Conservation (phyloP, 306 rosid genomes). For the Senna siamea region DNA sequence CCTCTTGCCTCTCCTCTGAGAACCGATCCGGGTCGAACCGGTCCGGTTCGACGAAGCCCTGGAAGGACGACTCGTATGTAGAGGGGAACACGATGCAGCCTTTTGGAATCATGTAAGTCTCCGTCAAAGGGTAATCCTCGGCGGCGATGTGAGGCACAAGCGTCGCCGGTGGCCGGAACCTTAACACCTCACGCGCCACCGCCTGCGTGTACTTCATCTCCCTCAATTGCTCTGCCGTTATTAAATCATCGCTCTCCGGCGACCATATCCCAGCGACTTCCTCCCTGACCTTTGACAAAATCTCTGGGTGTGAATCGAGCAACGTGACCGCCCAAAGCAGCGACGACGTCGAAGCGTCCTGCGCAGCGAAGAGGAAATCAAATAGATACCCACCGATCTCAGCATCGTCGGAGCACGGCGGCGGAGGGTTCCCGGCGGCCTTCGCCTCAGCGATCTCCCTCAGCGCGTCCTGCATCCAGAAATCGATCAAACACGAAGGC, state of each 20-base stretch:
- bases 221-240: slow-evolving; percentile 60
- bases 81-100: slow-evolving; percentile 90
- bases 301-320: slow-evolving; percentile 71
- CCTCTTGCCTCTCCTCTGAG: slow-evolving; percentile 74
- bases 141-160: slow-evolving; percentile 83
- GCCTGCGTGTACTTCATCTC: slow-evolving; percentile 80
- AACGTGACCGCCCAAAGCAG: slow-evolving; percentile 86
- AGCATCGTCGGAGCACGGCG: slow-evolving; percentile 45
- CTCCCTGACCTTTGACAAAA: slow-evolving; percentile 56
- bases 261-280: slow-evolving; percentile 70
- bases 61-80: slow-evolving; percentile 72
- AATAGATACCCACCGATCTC: slow-evolving; percentile 76
- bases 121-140: slow-evolving; percentile 62
- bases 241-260: slow-evolving; percentile 57
- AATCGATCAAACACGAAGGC: slow-evolving; percentile 81
- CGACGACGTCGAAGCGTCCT: slow-evolving; percentile 92
- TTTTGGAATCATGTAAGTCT: slow-evolving; percentile 63
- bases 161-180: slow-evolving; percentile 79
- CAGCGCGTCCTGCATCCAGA: slow-evolving; percentile 79
- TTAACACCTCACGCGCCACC: slow-evolving; percentile 90
- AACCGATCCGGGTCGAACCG: slow-evolving; percentile 90
- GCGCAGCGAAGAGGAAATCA: slow-evolving; percentile 88
- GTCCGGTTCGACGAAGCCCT: slow-evolving; percentile 78
- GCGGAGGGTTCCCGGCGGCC: slow-evolving; percentile 29
- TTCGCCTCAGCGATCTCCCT: slow-evolving; percentile 46